Percentiles rank a stretch among this genome's conserved stretches.
phyloP scores from a whole-genome alignment of 345 rosid genomes.

The Viola odorata region DNA sequence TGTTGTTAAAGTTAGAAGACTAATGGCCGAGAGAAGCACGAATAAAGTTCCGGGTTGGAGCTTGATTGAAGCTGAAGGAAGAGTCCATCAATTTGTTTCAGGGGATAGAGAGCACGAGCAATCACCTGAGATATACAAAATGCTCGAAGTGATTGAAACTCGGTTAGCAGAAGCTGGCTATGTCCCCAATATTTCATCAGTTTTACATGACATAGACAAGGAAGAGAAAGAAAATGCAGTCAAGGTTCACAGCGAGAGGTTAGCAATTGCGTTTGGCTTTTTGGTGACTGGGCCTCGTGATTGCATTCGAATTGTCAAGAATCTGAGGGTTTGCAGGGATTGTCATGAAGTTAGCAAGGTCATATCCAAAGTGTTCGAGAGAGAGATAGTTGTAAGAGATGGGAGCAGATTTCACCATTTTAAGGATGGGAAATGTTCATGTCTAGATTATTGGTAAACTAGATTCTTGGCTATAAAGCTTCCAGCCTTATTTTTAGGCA shows the following conservation, averaged over 20 bases:
- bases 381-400: slow-evolving; percentile 31
- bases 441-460: slow-evolving; percentile 27
- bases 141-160: slow-evolving; percentile 22
- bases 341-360: slow-evolving; percentile 30
- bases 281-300: slow-evolving; percentile 9
- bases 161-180: slow-evolving; percentile 26
- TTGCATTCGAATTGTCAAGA: slow-evolving; percentile 26
- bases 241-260: slow-evolving; percentile 28
- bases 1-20: slow-evolving; percentile 18
- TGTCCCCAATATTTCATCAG: slow-evolving; percentile 15
- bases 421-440: slow-evolving; percentile 28
- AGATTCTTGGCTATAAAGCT: neutral
- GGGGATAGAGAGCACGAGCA: slow-evolving; percentile 19
- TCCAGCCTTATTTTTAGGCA: no score
- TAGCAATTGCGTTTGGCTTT: slow-evolving; percentile 31
- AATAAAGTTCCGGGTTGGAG: slow-evolving; percentile 31
- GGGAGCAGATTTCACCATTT: slow-evolving; percentile 34
- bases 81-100: slow-evolving; percentile 25
- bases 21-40: slow-evolving; percentile 18
- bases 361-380: slow-evolving; percentile 17
- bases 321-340: slow-evolving; percentile 25
- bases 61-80: slow-evolving; percentile 23
- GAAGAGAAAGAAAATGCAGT: slow-evolving; percentile 29
- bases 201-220: slow-evolving; percentile 29
- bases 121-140: slow-evolving; percentile 16